Percentiles rank a stretch among this genome's conserved stretches.
phyloP scores from a whole-genome alignment of 169 alveolate species.

The Eimeria maxima region DNA sequence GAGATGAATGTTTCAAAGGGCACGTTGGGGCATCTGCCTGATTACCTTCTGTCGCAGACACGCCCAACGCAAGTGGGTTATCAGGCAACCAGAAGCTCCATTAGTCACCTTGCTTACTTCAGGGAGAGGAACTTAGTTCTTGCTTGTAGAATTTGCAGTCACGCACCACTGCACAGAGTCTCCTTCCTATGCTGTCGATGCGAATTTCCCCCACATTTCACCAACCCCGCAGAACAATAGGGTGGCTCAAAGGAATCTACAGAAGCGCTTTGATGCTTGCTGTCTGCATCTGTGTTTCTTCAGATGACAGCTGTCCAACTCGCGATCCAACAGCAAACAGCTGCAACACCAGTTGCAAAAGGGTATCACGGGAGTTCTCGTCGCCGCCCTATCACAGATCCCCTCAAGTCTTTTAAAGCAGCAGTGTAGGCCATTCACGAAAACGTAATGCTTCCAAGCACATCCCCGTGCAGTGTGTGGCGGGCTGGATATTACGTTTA shows the following conservation, averaged over 20 bases:
- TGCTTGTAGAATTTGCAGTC: not conserved
- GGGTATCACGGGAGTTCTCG: not conserved
- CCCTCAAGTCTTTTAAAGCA: slow-evolving; percentile 73
- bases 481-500: not conserved
- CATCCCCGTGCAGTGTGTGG: not conserved
- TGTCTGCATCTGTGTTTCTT: not conserved
- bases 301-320: slow-evolving; percentile 79
- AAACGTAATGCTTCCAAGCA: not conserved
- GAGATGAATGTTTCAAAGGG: slow-evolving; percentile 50
- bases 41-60: slow-evolving; percentile 61
- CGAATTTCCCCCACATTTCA: not conserved
- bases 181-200: not conserved
- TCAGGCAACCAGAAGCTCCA: not conserved
- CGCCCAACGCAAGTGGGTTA: slow-evolving; percentile 55
- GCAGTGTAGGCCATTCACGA: slow-evolving; percentile 31
- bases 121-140: not conserved
- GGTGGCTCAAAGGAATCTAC: not conserved
- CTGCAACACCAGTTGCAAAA: not conserved
- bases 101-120: not conserved
- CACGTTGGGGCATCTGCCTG: slow-evolving; percentile 68
- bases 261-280: not conserved
- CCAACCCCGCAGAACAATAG: not conserved
- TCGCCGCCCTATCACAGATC: slow-evolving; percentile 62
- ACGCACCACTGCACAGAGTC: not conserved
- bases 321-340: slow-evolving; percentile 69